Conservation (phyloP, 768 basidiomycete species). For the Lentinus tigrinus region DNA sequence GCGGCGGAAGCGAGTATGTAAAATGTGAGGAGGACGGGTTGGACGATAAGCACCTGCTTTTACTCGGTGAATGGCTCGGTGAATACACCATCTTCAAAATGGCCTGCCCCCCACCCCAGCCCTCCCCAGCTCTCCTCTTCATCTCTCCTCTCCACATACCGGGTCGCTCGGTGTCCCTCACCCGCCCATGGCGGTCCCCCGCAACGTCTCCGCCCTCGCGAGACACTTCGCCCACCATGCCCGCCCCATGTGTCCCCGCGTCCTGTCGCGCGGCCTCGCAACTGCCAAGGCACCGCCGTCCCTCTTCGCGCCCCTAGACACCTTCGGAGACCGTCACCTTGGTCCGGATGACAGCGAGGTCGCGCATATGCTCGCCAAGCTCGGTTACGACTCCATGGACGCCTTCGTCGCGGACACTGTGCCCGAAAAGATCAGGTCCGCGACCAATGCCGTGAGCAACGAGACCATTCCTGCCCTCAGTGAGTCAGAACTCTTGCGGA, state of each 20-base stretch:
- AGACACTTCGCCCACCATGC: slow-evolving; percentile 19
- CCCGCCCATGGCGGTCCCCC: slow-evolving; percentile 21
- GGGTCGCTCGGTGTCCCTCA: slow-evolving; percentile 13
- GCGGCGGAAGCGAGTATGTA: slow-evolving; percentile 7
- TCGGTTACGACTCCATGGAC: slow-evolving; percentile 89
- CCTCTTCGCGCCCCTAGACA: slow-evolving; percentile 85
- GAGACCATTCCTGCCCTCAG: slow-evolving; percentile 72
- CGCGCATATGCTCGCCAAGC: slow-evolving; percentile 72
- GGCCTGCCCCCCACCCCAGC: slow-evolving; percentile 4
- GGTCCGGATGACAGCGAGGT: slow-evolving; percentile 87
- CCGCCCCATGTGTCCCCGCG: slow-evolving; percentile 17
- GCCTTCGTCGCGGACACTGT: slow-evolving; percentile 83
- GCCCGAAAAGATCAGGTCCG: slow-evolving; percentile 76
- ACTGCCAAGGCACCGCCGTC: slow-evolving; percentile 59
- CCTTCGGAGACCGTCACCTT: slow-evolving; percentile 87
- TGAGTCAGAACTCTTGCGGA: slow-evolving; percentile 77
- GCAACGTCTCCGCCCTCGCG: slow-evolving; percentile 16
- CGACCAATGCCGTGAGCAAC: slow-evolving; percentile 58
- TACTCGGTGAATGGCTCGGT: slow-evolving; percentile 41
- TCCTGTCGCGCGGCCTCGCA: slow-evolving; percentile 45
- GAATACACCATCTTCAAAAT: slow-evolving; percentile 26
- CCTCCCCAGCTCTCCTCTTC: slow-evolving; percentile 8
- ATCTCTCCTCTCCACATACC: slow-evolving; percentile 2
- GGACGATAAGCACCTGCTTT: slow-evolving; percentile 27
- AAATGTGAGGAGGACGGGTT: slow-evolving; percentile 17